phyloP scores from a whole-genome alignment of 2,329 filamentous ascomycete genomes.

The Paecilomyces dactylethromorphus region DNA sequence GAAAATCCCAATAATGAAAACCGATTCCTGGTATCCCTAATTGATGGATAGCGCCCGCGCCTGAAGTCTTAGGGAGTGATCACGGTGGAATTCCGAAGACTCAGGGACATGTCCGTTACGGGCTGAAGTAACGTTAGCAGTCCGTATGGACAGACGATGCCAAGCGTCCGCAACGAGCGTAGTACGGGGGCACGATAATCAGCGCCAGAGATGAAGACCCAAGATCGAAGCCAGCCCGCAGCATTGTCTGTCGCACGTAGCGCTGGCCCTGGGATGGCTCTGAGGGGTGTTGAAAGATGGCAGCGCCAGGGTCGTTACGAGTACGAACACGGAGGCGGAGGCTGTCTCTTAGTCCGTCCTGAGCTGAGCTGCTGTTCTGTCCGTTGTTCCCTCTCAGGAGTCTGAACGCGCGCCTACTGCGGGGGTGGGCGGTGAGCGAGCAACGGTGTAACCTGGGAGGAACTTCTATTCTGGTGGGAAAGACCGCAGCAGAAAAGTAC shows the following conservation, averaged over 20 bases:
- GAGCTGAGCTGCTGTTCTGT: background rate
- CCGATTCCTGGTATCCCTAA: background rate
- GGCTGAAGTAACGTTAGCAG: conserved; percentile 1
- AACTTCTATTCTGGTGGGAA: background rate
- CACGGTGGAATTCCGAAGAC: background rate
- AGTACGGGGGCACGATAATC: background rate
- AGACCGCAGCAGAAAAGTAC: background rate
- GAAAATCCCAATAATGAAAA: background rate
- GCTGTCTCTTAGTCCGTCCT: background rate
- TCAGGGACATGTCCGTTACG: background rate
- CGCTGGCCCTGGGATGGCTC: background rate
- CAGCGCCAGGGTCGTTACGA: background rate
- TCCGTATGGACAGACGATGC: background rate
- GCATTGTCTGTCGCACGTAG: background rate
- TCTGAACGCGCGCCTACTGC: background rate
- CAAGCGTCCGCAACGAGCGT: background rate
- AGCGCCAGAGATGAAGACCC: background rate
- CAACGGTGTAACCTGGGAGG: background rate
- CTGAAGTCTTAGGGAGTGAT: background rate
- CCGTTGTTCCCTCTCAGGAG: background rate
- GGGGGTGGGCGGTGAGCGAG: background rate
- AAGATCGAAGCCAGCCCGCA: background rate
- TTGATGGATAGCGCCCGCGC: background rate
- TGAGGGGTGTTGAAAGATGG: background rate
- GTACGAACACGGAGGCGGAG: background rate